Conservation (phyloP, 73 alveolate species). For the Paramecium primaurelia region DNA sequence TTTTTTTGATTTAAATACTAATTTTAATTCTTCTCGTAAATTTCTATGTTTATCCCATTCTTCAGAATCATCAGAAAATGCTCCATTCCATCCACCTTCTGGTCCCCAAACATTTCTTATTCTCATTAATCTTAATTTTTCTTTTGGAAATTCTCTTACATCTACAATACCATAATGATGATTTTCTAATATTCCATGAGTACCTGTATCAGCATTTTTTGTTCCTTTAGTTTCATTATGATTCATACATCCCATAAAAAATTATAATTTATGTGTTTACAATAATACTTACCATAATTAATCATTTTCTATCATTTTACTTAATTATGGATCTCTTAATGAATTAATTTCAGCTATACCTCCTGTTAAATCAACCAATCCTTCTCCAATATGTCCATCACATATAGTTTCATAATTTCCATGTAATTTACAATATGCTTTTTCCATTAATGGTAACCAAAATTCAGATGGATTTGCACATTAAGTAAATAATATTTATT, state of each 20-base stretch:
- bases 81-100: constrained; percentile 98
- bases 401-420: constrained; percentile 91
- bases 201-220: constrained; percentile 95
- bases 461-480: constrained; percentile 96
- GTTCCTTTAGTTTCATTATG: constrained; percentile 94
- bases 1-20: constrained; percentile 75
- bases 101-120: constrained; percentile 98
- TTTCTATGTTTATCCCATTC: constrained; percentile 98
- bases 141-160: constrained; percentile 89
- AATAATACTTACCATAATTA: constrained; percentile 89
- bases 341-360: constrained; percentile 91
- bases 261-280: constrained; percentile 80
- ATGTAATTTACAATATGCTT: constrained; percentile 98
- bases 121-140: constrained; percentile 83
- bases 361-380: constrained; percentile 97
- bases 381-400: constrained; percentile 94
- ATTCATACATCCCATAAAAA: constrained; percentile 94
- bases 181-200: constrained; percentile 91
- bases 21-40: constrained; percentile 91
- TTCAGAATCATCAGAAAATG: constrained; percentile 98
- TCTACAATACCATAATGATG: constrained; percentile 95
- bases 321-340: constrained; percentile 84
- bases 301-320: constrained; percentile 84
- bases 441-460: constrained; percentile 98
- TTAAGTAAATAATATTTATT: constrained; percentile 83